Evolutionary conservation across 2,329 filamentous ascomycete species (phyloP).

Genomic region (Penicillium capsulatum): DNA sequence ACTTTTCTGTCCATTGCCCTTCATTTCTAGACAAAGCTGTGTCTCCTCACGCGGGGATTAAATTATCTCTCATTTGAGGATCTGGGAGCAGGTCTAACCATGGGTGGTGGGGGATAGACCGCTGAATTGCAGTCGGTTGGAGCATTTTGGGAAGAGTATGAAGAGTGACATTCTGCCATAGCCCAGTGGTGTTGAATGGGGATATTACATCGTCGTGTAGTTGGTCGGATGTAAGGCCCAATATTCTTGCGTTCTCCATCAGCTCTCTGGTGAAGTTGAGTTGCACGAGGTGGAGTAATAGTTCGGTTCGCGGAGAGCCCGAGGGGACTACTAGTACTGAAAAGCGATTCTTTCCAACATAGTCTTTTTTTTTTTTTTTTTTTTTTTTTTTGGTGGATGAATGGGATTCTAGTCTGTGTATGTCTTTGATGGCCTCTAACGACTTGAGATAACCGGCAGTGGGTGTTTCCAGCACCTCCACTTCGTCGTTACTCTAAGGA

Average conservation of each 20-base stretch:
- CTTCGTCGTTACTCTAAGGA: too few species aligned
- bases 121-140: constrained; percentile 20
- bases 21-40: constrained; percentile 17
- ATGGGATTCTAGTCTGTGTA: constrained; percentile 2
- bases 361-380: constrained; percentile 1
- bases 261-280: constrained; percentile 18
- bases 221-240: constrained; percentile 12
- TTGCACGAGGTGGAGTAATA: constrained; percentile 15
- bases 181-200: constrained; percentile 13
- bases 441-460: background rate
- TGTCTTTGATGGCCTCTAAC: constrained; percentile 1
- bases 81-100: constrained; percentile 26
- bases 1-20: constrained; percentile 9
- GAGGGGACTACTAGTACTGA: constrained; percentile 5
- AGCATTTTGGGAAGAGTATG: constrained; percentile 12
- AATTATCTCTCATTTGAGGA: constrained; percentile 20
- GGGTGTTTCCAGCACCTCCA: background rate
- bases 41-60: constrained; percentile 17
- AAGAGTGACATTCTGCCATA: constrained; percentile 4
- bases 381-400: too few species aligned
- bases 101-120: constrained; percentile 19
- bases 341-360: constrained; percentile 1
- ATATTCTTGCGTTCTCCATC: constrained; percentile 12
- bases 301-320: constrained; percentile 15
- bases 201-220: constrained; percentile 20